Evolutionary conservation across 2,329 filamentous ascomycete genomes (phyloP).

Genomic region (Fusarium haematococcum): DNA sequence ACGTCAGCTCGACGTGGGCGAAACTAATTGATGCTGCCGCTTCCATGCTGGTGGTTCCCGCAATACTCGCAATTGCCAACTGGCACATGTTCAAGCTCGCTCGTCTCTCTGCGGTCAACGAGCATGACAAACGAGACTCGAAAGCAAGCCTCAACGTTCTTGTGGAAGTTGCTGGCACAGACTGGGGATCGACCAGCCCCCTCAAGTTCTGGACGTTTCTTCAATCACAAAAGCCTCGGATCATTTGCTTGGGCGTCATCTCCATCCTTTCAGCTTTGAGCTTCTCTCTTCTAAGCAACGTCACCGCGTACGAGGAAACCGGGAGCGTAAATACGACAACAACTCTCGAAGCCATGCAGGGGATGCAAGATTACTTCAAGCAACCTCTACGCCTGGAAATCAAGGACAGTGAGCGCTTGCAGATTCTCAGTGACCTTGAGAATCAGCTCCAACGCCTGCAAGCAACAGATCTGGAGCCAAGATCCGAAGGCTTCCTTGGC

Average conservation of each 20-base stretch:
- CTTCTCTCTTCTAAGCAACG: conserved; percentile 22
- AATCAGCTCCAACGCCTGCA: conserved; percentile 1
- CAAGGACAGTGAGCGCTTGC: neutral
- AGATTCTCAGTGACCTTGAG: neutral
- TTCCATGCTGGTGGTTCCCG: conserved; percentile 26
- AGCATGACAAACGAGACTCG: conserved; percentile 19
- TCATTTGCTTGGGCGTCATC: conserved; percentile 16
- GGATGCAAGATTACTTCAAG: conserved; percentile 5
- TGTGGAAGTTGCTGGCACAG: conserved; percentile 24
- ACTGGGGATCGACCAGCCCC: conserved; percentile 30
- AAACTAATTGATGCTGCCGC: conserved; percentile 31
- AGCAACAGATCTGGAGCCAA: neutral
- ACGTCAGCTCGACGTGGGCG: conserved; percentile 15
- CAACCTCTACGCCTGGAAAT: neutral
- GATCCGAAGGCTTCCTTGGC: neutral
- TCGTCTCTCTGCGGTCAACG: conserved; percentile 27
- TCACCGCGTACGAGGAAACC: conserved; percentile 22
- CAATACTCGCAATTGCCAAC: conserved; percentile 17
- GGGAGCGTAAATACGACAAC: neutral
- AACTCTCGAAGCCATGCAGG: conserved; percentile 25
- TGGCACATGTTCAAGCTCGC: conserved; percentile 35
- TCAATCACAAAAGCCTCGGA: conserved; percentile 21
- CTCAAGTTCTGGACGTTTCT: conserved; percentile 26
- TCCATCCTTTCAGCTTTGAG: conserved; percentile 24
- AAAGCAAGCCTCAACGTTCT: conserved; percentile 29